Conservation (phyloP, 2,329 filamentous ascomycete species). For the Trichophyton mentagrophytes region DNA sequence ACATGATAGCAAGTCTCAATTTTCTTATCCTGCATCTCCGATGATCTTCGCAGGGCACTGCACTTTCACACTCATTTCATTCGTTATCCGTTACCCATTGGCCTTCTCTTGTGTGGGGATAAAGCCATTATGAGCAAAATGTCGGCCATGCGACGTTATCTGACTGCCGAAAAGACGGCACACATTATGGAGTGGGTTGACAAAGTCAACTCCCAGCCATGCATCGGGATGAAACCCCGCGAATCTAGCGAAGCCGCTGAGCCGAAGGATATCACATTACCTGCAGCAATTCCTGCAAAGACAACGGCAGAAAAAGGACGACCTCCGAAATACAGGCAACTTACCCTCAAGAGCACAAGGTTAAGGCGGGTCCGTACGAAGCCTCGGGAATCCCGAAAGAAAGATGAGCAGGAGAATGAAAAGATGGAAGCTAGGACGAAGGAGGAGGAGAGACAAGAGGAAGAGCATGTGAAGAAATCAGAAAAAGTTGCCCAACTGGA, state of each 20-base stretch:
- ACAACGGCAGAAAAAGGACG: neutral
- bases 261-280: neutral
- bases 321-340: slow-evolving; percentile 1
- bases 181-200: neutral
- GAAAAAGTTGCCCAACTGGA: neutral
- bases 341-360: neutral
- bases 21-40: neutral
- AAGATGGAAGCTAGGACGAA: neutral
- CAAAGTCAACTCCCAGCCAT: neutral
- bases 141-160: neutral
- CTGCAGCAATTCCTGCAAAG: neutral
- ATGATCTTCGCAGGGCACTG: neutral
- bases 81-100: neutral
- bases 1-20: neutral
- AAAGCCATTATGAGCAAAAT: neutral
- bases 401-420: neutral
- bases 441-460: neutral
- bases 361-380: neutral
- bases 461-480: neutral
- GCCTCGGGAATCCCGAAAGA: neutral
- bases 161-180: neutral
- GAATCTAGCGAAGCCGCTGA: neutral
- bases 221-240: neutral
- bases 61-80: neutral
- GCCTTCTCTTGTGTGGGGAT: neutral